phyloP scores from a whole-genome alignment of 2,329 filamentous ascomycete genomes.

The Fusarium buharicum region DNA sequence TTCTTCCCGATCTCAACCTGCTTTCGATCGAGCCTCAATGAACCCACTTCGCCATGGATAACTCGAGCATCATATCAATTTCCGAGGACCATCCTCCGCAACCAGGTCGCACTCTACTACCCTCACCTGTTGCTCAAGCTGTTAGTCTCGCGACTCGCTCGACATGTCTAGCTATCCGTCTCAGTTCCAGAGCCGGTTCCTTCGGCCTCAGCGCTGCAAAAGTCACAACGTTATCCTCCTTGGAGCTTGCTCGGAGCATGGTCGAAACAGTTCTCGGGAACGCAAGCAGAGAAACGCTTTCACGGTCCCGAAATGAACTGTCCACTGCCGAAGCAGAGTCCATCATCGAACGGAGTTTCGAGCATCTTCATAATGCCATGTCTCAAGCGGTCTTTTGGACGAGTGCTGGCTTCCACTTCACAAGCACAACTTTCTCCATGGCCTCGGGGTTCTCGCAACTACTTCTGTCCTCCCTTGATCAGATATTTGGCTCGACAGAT shows the following conservation, averaged over 20 bases:
- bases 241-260: slow-evolving; percentile 66
- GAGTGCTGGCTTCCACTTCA: slow-evolving; percentile 68
- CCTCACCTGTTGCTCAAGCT: slow-evolving; percentile 65
- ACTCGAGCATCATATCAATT: slow-evolving; percentile 19
- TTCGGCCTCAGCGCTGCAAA: slow-evolving; percentile 65
- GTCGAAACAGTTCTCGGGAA: slow-evolving; percentile 65
- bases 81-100: slow-evolving; percentile 36
- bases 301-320: slow-evolving; percentile 58
- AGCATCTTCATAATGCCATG: slow-evolving; percentile 66
- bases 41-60: slow-evolving; percentile 37
- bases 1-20: slow-evolving; percentile 1
- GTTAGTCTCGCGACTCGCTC: slow-evolving; percentile 71
- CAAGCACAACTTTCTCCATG: slow-evolving; percentile 63
- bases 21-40: slow-evolving; percentile 18
- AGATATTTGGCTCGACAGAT: slow-evolving; percentile 75
- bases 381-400: slow-evolving; percentile 70
- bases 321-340: slow-evolving; percentile 65
- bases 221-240: slow-evolving; percentile 65
- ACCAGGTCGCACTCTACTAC: slow-evolving; percentile 63
- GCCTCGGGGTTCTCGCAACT: slow-evolving; percentile 68
- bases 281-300: slow-evolving; percentile 62
- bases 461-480: slow-evolving; percentile 68
- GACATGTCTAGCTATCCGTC: slow-evolving; percentile 65
- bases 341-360: slow-evolving; percentile 66
- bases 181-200: slow-evolving; percentile 62